phyloP scores from a whole-genome alignment of 257 asterid species.

The Solanum lycopersicoides region DNA sequence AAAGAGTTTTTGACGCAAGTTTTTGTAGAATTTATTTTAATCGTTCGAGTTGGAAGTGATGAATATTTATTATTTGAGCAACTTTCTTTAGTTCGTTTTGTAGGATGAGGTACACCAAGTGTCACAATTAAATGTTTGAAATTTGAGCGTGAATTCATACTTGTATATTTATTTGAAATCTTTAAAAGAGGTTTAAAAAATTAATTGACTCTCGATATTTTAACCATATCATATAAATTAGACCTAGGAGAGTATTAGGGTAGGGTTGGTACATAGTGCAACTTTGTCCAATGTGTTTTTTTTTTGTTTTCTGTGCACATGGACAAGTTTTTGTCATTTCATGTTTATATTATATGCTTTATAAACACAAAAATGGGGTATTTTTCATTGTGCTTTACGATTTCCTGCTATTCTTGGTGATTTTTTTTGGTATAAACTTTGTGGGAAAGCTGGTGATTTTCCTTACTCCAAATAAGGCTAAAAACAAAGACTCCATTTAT shows the following conservation, averaged over 20 bases:
- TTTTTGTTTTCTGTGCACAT: not conserved
- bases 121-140: not conserved
- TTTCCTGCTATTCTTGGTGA: not conserved
- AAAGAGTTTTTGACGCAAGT: not conserved
- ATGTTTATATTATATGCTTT: not conserved
- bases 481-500: not conserved
- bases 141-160: not conserved
- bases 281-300: not conserved
- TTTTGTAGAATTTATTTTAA: no score
- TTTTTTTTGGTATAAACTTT: not conserved
- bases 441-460: not conserved
- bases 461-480: not conserved
- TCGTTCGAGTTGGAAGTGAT: fast-evolving
- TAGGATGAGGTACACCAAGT: not conserved
- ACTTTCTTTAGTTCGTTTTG: not conserved
- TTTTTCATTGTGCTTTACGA: not conserved
- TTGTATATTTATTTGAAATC: no score
- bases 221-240: no score
- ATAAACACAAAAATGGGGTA: not conserved
- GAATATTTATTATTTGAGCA: fast-evolving
- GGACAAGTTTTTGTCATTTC: not conserved
- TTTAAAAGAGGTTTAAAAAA: no score
- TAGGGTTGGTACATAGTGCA: not conserved
- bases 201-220: no score
- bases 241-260: not conserved